Base-by-base conservation (phyloP, 805 yeast genomes). In the Myxozyma monticola region DNA sequence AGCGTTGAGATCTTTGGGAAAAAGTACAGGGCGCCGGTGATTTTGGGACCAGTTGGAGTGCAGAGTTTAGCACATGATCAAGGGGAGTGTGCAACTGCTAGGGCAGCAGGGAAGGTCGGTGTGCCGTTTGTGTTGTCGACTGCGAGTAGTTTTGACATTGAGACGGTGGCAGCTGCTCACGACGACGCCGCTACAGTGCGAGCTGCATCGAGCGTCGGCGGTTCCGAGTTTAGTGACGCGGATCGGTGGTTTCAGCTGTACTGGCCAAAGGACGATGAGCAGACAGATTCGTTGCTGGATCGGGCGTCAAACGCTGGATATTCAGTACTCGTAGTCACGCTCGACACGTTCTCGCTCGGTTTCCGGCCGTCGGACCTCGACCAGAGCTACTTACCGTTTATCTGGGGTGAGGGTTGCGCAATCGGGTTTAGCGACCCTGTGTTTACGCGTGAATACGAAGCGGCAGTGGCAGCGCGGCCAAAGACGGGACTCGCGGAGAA, bases 361-460 rank as follows among this genome's bases (percentile, higher is more conserved):
- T 63, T 59, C 62, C 54, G 65, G 26, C 66, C 66, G 2, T 49
- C 62, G 9, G 66, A 62, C 37, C 56, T 62, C 18, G 58, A 62
- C 44, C 60, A 56, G 22, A 58, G 51, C 17, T 62, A 61, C 36
- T 56, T 60, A 41, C 66, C 64, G 40, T 62, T 51, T 51, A 55
- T 45, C 28, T 57, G 45, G 52, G 57, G 57, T 14, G 60, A 57
- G 28, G 61, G 61, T 21, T 55, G 59, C 24, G 66, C 64, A 4
- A 60, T 59, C 18, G 65, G 66, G 30, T 54, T 61, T 12, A 51
- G 55, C n/a, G 65, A 63, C 42, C 66, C 65, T 15, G 64, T 50
- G 12, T 60, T 62, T 25, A 54, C 56, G 17, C 37, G 36, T 18
- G 49, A 47, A n/a, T 62, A 59, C 49, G 45, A 45, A 17, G 42